Percentiles rank a stretch among this genome's conserved stretches.
These are phyloP conservation scores for Leccinellum rugosiceps DNA, from an alignment of 768 basidiomycete genomes.

Conservation along the genomic window DNA sequence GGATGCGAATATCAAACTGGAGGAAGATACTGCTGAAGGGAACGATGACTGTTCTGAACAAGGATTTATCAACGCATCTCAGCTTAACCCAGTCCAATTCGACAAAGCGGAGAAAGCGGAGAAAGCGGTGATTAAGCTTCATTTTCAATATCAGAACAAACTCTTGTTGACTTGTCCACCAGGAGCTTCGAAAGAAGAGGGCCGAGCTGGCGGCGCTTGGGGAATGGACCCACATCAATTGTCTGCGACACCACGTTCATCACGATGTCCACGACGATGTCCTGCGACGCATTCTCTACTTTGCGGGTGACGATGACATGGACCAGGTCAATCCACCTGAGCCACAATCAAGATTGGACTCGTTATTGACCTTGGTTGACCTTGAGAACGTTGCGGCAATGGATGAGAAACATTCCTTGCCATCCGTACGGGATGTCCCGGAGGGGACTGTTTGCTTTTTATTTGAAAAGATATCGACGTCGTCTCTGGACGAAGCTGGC, in stretches of 20 bases:
- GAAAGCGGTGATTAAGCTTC: constrained; percentile 42
- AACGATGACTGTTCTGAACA: constrained; percentile 30
- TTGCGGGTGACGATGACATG: constrained; percentile 13
- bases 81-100: constrained; percentile 45
- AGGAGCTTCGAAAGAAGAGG: constrained; percentile 71
- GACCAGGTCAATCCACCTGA: constrained; percentile 7
- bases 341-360: constrained; percentile 28
- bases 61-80: constrained; percentile 67
- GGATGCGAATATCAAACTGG: constrained; percentile 13
- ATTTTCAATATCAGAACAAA: background rate
- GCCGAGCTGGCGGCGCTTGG: constrained; percentile 66
- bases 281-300: constrained; percentile 46
- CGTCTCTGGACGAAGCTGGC: constrained; percentile 4
- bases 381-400: constrained; percentile 42
- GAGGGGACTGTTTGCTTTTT: constrained; percentile 75
- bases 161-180: constrained; percentile 1
- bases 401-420: constrained; percentile 31
- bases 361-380: constrained; percentile 44
- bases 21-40: constrained; percentile 26
- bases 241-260: constrained; percentile 44
- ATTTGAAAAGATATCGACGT: constrained; percentile 57
- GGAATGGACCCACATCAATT: constrained; percentile 85
- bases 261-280: constrained; percentile 63
- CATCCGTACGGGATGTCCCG: constrained; percentile 45
- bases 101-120: constrained; percentile 53